Evolutionary conservation across 148 eudicot genomes (phyloP), one percentile per base, ranked within the genome.

Genomic region (Gaultheria prostrata): DNA sequence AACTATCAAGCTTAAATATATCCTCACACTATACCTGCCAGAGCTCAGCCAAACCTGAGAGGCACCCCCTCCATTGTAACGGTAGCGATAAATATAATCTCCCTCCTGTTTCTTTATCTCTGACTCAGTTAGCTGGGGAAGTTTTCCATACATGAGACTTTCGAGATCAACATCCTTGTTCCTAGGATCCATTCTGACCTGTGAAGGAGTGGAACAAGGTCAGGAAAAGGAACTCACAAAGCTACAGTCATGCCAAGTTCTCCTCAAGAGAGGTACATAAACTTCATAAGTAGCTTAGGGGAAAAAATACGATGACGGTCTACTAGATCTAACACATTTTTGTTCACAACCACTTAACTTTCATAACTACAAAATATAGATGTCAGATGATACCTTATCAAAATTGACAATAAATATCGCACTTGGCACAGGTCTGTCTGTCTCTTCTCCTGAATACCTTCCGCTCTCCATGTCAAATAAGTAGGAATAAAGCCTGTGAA

Each of bases 1-100:
- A 78, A 61, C 18, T 21, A 72, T 26, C 28, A 78, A 61, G 24
- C 61, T 20, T 30, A 53, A 46, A 67, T 53, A 39, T 35, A 48
- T 77, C 17, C 32, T 28, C 50, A 76, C 8, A 45, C 54, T 54
- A 39, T 94, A 97, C 99, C 99, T 97, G 92, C 92, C 89, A 87
- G 97, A 95, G 83, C 99, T 90, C 82, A 97, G 90, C 99, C 99
- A 97, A 88, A 97, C 93, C 87, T 97, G 99, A 90, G 99, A 94
- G 88, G 98, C 98, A 39, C 99, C 99, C 24, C 99, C 99, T 86
- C 99, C 98, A 91, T 90, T 92, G 85, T 95, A 97, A 57, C 97
- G 98, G 78, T 97, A 97, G 35, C 94, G 95, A 85, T 97, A 97
- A 63, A 97, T 85, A 86, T 97, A 97, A 84, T 89, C 95, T 33